phyloP scores from a whole-genome alignment of 805 yeast genomes.

The Candida ovalis region DNA sequence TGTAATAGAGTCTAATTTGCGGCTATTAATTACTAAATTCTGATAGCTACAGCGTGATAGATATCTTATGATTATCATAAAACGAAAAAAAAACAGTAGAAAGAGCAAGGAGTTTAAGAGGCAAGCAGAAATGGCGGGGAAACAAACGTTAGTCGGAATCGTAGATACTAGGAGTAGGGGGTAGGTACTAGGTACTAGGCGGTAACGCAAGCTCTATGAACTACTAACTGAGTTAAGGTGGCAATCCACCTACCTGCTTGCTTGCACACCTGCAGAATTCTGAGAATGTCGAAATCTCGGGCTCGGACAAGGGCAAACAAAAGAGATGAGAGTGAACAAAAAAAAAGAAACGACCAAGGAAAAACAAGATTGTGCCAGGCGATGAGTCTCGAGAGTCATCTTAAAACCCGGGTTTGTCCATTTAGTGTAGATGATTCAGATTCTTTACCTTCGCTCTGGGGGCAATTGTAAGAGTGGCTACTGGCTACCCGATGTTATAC shows the following conservation, averaged over 20 bases:
- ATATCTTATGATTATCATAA: too few species aligned
- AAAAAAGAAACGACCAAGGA: neutral
- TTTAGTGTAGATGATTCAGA: conserved; percentile 1
- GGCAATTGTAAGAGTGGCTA: neutral
- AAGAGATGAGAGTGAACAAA: too few species aligned
- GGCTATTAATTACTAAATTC: neutral
- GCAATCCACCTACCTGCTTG: too few species aligned
- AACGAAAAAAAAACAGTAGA: too few species aligned
- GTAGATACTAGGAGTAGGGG: neutral
- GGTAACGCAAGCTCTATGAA: too few species aligned
- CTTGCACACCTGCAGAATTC: too few species aligned
- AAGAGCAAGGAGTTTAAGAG: neutral
- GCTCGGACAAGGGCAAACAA: neutral
- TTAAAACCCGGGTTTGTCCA: neutral
- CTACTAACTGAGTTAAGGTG: too few species aligned
- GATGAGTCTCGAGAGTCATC: neutral
- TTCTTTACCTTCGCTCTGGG: neutral
- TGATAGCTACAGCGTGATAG: too few species aligned
- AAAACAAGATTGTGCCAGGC: neutral
- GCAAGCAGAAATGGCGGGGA: neutral
- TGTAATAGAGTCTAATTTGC: too few species aligned
- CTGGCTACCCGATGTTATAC: too few species aligned
- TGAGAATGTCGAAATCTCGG: neutral
- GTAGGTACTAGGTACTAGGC: neutral
- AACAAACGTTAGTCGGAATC: neutral